Percentiles rank a stretch among this genome's conserved stretches.
Conservation (phyloP, 257 asterid species). For the Salvia miltiorrhiza region DNA sequence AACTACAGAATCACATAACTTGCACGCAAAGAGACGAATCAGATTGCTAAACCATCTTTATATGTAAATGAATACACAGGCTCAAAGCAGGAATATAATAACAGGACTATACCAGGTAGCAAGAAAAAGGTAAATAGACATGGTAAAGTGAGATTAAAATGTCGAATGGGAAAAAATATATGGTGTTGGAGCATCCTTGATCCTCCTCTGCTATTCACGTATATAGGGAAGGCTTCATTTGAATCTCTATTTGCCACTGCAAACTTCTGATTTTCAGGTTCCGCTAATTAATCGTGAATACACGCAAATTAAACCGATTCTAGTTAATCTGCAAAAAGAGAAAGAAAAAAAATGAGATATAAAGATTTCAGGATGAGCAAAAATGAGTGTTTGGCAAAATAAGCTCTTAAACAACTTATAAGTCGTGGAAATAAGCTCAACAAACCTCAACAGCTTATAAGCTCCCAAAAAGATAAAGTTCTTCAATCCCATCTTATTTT, state of each 20-base stretch:
- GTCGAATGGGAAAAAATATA: conserved; percentile 5
- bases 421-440: no score
- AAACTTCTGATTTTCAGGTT: conserved; percentile 11
- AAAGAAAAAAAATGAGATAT: not conserved
- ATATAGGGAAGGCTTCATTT: not conserved
- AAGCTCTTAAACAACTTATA: no score
- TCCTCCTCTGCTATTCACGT: not conserved
- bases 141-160: not conserved
- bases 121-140: not conserved
- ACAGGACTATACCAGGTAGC: conserved; percentile 15
- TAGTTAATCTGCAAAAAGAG: conserved; percentile 24
- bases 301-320: not conserved
- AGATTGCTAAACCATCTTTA: not conserved
- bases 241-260: conserved; percentile 12
- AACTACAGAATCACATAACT: not conserved
- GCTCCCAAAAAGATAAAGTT: no score
- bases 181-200: not conserved
- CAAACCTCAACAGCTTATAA: no score
- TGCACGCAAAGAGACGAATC: not conserved
- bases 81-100: not conserved
- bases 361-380: not conserved
- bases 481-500: no score
- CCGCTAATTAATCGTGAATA: conserved; percentile 7
- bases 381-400: not conserved
- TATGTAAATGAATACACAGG: not conserved